These are phyloP conservation scores for Metschnikowia colocasiae DNA, from an alignment of 805 yeast genomes.

Conservation along the genomic window DNA sequence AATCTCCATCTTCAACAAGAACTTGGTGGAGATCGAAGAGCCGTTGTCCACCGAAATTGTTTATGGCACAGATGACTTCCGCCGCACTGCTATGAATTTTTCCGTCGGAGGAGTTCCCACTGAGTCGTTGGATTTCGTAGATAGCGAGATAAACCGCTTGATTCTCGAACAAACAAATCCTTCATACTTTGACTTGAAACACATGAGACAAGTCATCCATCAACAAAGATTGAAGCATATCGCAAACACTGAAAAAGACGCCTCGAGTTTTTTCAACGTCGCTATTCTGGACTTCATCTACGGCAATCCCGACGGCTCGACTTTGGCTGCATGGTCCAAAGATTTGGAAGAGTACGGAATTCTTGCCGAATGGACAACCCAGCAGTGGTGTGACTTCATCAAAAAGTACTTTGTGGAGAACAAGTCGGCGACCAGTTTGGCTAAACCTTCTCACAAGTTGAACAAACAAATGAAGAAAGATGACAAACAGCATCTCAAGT, in stretches of 20 bases:
- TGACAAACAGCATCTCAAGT: constrained; percentile 45
- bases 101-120: constrained; percentile 74
- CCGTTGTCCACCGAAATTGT: constrained; percentile 75
- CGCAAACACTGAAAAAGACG: constrained; percentile 58
- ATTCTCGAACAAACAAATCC: constrained; percentile 50
- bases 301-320: constrained; percentile 60
- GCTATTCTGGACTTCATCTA: constrained; percentile 80
- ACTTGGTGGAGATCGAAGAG: constrained; percentile 74
- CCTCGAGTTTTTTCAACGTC: constrained; percentile 57
- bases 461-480: constrained; percentile 52
- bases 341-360: constrained; percentile 57
- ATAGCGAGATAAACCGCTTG: constrained; percentile 46
- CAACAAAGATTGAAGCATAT: constrained; percentile 61
- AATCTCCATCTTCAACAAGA: constrained; percentile 66
- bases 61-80: constrained; percentile 70
- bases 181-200: constrained; percentile 53
- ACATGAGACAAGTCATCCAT: constrained; percentile 65
- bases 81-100: constrained; percentile 55
- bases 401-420: constrained; percentile 54
- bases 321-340: constrained; percentile 52
- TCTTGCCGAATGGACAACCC: constrained; percentile 56
- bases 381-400: constrained; percentile 64
- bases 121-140: constrained; percentile 53
- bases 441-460: constrained; percentile 63
- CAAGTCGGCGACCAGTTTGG: constrained; percentile 62